phyloP scores from a whole-genome alignment of 306 rosid species.

The Sphenostylis stenocarpa region DNA sequence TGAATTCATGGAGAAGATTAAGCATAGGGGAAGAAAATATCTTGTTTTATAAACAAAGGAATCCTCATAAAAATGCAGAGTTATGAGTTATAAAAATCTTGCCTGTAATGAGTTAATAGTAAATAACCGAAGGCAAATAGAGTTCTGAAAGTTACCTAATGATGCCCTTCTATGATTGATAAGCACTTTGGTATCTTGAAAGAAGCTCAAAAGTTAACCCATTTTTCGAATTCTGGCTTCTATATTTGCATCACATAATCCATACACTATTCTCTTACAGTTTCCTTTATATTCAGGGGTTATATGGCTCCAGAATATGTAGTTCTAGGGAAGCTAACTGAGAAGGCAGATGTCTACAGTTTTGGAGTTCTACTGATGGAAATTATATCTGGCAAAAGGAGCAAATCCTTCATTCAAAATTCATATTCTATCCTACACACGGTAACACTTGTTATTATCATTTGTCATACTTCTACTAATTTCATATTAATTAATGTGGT shows the following conservation, averaged over 20 bases:
- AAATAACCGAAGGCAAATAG: not conserved
- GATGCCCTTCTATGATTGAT: not conserved
- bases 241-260: not conserved
- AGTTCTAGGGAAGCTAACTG: constrained; percentile 63
- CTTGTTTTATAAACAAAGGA: not conserved
- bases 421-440: constrained; percentile 31
- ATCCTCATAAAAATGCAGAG: not conserved
- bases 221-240: not conserved
- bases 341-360: constrained; percentile 79
- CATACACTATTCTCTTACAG: not conserved
- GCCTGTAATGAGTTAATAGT: too few relatives aligned
- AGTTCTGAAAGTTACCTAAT: not conserved
- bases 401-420: constrained; percentile 31
- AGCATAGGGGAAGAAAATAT: not conserved
- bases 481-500: not conserved
- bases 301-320: constrained; percentile 85
- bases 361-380: constrained; percentile 68
- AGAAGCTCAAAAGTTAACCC: not conserved
- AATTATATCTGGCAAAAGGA: constrained; percentile 56
- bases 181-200: not conserved
- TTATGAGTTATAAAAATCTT: not conserved
- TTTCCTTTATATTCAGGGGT: constrained; percentile 44
- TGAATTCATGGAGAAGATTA: not conserved
- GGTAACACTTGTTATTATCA: not conserved
- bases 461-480: not conserved